Percentiles rank a stretch among this genome's conserved stretches.
Conservation (phyloP, 192 early-diverging fungal species). For the Linderina pennispora region DNA sequence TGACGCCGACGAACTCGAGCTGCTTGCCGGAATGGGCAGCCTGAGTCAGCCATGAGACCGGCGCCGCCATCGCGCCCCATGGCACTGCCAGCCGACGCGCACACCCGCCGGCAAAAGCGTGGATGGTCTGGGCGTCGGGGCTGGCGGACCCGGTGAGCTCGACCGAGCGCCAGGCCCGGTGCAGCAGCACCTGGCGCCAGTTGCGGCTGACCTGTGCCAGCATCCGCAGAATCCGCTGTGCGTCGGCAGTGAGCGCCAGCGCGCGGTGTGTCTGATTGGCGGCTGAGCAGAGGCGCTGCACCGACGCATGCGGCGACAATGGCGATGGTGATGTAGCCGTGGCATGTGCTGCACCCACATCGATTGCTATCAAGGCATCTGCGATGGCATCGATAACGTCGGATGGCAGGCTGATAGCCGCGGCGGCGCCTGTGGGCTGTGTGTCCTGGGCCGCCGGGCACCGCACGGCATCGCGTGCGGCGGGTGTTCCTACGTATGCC, state of each 20-base stretch:
- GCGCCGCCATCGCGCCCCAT: constrained; percentile 30
- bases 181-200: constrained; percentile 16
- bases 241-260: constrained; percentile 5
- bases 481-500: neutral
- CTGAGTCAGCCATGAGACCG: constrained; percentile 9
- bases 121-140: constrained; percentile 2
- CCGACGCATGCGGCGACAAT: constrained; percentile 2
- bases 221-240: constrained; percentile 9
- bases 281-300: constrained; percentile 12
- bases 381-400: constrained; percentile 22
- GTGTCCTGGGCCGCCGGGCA: neutral
- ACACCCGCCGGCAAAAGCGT: constrained; percentile 12
- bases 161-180: constrained; percentile 18
- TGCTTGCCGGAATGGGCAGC: neutral
- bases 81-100: constrained; percentile 19
- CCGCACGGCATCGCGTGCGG: no score
- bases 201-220: constrained; percentile 15
- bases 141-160: constrained; percentile 8
- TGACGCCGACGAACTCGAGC: neutral
- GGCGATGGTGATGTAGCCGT: no score
- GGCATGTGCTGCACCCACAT: no score
- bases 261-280: no score
- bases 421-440: neutral
- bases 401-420: constrained; percentile 23
- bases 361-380: constrained; percentile 7